Evolutionary conservation across 129 eudicot genomes (phyloP), one percentile per base, ranked within the genome.

Genomic region (Artemisia argyi): DNA sequence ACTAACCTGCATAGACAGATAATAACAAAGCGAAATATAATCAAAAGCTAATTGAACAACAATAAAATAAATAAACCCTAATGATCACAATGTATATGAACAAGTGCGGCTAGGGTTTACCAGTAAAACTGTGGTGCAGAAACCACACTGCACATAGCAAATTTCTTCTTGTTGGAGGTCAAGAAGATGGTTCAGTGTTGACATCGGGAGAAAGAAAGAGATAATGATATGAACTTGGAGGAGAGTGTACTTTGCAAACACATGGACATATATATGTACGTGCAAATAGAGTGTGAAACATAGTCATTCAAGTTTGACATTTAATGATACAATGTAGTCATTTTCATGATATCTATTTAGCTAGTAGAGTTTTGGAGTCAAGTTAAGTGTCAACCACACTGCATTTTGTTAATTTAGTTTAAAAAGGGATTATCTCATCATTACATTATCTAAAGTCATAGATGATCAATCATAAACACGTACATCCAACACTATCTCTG

Each of bases 141-240:
- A 84, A 59, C 92, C 82, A 69, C 98, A 93, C 82, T 87, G 92
- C 26, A 93, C 89, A 69, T 93, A 90, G 86, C 96, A 93, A 46
- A 93, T 85, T 55, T 93, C 89, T 55, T 85, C 96, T 56, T 66
- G 80, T 61, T 84, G 87, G 18, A 76, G 80, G 61, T 88, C 86
- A 28, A 80, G 65, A 35, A 84, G 72, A 60, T 80, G 88, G 69
- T 79, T 83, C 3, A 87, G 66, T 61, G 92, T 72, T 51, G 96
- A 81, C 92, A 89, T 87, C 46, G 48, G 50, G 72, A 16, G 72
- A 69, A 32, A 69, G 3, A 19, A 22, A 52, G 64, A 74, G 46
- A 52, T 3, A 74, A 50, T 52, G 63, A 77, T 42, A 14, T 71
- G 73, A 78, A 71, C 10, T 35, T 63, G 72, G 28, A 78, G 66